These are phyloP conservation scores for Radiomyces spectabilis DNA, from an alignment of 192 early-diverging fungal species.

Conservation along the genomic window DNA sequence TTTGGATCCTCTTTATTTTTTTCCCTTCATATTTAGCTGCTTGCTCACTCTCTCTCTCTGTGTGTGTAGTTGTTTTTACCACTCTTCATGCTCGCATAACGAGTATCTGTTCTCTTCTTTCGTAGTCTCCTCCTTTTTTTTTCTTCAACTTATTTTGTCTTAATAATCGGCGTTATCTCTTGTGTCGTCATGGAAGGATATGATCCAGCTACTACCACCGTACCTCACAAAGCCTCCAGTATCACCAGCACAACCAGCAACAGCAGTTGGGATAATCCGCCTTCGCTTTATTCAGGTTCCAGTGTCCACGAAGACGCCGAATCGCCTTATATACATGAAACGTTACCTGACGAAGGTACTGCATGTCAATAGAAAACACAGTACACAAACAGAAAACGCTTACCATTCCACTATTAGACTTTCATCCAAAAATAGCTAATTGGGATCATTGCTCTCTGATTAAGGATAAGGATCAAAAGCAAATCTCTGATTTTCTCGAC, in stretches of 20 bases:
- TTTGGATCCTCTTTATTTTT: neutral
- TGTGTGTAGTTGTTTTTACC: neutral
- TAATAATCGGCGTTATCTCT: neutral
- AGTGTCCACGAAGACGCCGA: slow-evolving; percentile 1
- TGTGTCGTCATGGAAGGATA: neutral
- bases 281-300: neutral
- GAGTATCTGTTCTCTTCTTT: neutral
- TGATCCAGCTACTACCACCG: neutral
- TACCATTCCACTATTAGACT: neutral
- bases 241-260: slow-evolving; percentile 3
- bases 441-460: neutral
- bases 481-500: slow-evolving; percentile 34
- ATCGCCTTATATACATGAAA: slow-evolving; percentile 1
- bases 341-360: neutral
- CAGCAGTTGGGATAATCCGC: slow-evolving; percentile 2
- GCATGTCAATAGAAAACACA: neutral
- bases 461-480: slow-evolving; percentile 17
- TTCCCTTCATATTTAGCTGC: neutral
- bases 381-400: neutral
- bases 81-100: neutral
- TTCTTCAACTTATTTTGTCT: slow-evolving; percentile 3
- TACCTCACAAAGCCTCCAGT: slow-evolving; percentile 13
- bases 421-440: neutral
- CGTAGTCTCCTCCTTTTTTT: neutral
- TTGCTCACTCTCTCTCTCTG: neutral